These are phyloP conservation scores for Exophiala xenobiotica DNA, from an alignment of 2,329 filamentous ascomycete species.

Conservation along the genomic window DNA sequence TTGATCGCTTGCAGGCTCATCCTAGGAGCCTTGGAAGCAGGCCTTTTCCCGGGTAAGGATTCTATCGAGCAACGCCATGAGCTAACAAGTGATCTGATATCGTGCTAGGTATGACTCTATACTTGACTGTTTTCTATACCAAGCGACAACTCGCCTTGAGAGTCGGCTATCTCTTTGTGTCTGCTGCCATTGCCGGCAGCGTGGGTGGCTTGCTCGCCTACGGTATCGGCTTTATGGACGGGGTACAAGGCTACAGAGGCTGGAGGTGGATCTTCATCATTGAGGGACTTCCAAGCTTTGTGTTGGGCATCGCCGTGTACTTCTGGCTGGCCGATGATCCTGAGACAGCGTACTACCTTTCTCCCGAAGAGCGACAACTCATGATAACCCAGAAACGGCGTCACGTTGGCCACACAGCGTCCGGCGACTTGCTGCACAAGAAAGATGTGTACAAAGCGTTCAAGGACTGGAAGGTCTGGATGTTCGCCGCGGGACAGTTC, in stretches of 20 bases:
- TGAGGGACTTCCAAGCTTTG: constrained; percentile 48
- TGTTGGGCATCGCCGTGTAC: constrained; percentile 44
- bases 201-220: constrained; percentile 54
- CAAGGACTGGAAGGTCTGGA: constrained; percentile 73
- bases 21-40: constrained; percentile 43
- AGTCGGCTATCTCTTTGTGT: constrained; percentile 47
- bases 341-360: constrained; percentile 45
- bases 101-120: constrained; percentile 50
- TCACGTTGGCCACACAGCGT: constrained; percentile 51
- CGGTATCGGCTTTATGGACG: constrained; percentile 54
- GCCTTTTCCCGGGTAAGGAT: constrained; percentile 38
- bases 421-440: constrained; percentile 56
- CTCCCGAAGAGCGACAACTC: constrained; percentile 52
- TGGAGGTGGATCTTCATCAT: constrained; percentile 58
- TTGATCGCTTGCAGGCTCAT: constrained; percentile 51
- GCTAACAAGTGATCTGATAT: constrained; percentile 12
- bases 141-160: constrained; percentile 45
- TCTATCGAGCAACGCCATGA: background rate
- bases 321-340: constrained; percentile 49
- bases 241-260: constrained; percentile 46
- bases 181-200: constrained; percentile 51
- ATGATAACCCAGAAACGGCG: constrained; percentile 51
- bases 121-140: constrained; percentile 49
- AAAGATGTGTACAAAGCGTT: constrained; percentile 66
- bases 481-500: constrained; percentile 69